These are phyloP conservation scores for Saccharomycopsis oosterbeekiorum DNA, from an alignment of 805 yeast genomes.

Conservation along the genomic window DNA sequence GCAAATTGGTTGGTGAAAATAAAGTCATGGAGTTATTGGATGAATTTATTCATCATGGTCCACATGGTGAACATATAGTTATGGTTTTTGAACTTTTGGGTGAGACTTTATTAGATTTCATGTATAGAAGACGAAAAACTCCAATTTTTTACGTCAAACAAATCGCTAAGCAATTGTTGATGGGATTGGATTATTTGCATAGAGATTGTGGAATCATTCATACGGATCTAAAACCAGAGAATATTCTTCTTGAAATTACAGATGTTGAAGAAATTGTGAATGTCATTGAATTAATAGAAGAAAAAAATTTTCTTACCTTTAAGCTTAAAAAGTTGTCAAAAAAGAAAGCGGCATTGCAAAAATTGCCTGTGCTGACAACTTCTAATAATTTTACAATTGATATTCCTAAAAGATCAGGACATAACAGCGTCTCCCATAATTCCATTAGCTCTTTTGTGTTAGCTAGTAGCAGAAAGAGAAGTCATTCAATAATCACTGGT, in stretches of 20 bases:
- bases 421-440: background rate
- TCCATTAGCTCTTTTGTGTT: background rate
- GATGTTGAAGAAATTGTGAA: conserved; percentile 42
- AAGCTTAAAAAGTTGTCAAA: conserved; percentile 20
- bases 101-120: conserved; percentile 44
- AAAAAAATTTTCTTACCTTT: conserved; percentile 3
- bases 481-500: conserved; percentile 53
- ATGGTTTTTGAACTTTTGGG: conserved; percentile 62
- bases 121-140: conserved; percentile 37
- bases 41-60: conserved; percentile 47
- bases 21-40: conserved; percentile 46
- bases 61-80: conserved; percentile 54
- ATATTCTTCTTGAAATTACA: conserved; percentile 45
- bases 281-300: conserved; percentile 28
- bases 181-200: conserved; percentile 51
- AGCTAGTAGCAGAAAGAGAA: conserved; percentile 1
- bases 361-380: background rate
- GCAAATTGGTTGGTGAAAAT: conserved; percentile 38
- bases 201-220: conserved; percentile 57
- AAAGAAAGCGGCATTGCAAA: conserved; percentile 13
- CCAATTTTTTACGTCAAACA: conserved; percentile 46
- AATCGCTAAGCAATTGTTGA: conserved; percentile 44
- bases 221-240: conserved; percentile 71
- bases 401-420: conserved; percentile 1
- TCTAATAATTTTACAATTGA: background rate